Base-by-base conservation (phyloP, 345 rosid genomes). In the Ceriops tagal region DNA sequence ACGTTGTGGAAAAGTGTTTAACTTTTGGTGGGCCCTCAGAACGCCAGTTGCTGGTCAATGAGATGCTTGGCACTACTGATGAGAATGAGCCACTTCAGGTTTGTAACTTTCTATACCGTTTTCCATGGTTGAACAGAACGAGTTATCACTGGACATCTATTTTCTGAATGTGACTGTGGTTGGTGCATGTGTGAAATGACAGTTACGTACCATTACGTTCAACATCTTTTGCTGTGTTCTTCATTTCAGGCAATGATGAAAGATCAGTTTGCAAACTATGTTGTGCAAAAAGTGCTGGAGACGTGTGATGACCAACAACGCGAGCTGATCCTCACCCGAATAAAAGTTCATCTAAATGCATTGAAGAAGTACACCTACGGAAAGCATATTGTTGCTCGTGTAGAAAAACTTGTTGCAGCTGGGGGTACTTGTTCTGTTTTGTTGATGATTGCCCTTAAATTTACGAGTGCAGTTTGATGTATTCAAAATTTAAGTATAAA, bases 81-180 rank as follows among this genome's bases (percentile, higher is more conserved):
- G 96, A 93, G 75, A 91, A 91, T 55, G 98, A 93, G 81, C 97
- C 98, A 68, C 98, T 93, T 76, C 98, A 93, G 98, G 98, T 93
- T 73, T 73, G 69, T 65, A 8, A 57, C 10, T 24, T 52, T 6
- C 58, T 37, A 22, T 3, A 56, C 59, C 18, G 2, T 27, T 56
- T 56, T 56, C 1, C 28, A 56, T 22, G 9, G 16, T 56, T 56
- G 30, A 27, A 56, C 11, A 27, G 18, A 53, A 27, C 24, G 13
- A 10, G 28, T 28, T 15, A 24, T n/a, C 16, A 56, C 49, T 43
- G 13, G 49, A 43, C 49, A 13, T 43, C 18, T 43, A 43, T 13
- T 56, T 21, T 24, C 30, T 24, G 19, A 21, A 9, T 21, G 31
- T 10, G 28, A 24, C 9, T 16, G 7, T 24, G 15, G 5, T 35